Evolutionary conservation across 352 stramenopile genomes (phyloP).

Genomic region (Pythium coloratum): DNA sequence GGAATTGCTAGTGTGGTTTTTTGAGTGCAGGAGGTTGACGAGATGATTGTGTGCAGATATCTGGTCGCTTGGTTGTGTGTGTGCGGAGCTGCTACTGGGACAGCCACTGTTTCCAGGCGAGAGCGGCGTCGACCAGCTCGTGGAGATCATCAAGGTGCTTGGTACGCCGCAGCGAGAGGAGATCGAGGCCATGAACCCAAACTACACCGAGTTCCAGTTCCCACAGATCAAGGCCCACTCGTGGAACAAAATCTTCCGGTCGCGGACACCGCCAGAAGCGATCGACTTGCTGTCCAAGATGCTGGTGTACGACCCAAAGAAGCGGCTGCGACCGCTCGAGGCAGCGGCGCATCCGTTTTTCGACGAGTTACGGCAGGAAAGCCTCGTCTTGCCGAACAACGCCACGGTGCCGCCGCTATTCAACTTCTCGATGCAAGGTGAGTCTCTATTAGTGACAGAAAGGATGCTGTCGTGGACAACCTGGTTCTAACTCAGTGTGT

Average conservation of each 20-base stretch:
- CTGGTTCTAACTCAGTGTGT: background rate
- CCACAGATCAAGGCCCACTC: slow-evolving; percentile 98
- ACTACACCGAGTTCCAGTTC: slow-evolving; percentile 99
- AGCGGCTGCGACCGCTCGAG: slow-evolving; percentile 72
- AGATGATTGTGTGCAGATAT: slow-evolving; percentile 82
- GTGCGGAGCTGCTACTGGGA: slow-evolving; percentile 97
- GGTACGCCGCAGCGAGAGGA: slow-evolving; percentile 98
- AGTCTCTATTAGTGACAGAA: background rate
- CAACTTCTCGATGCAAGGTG: slow-evolving; percentile 93
- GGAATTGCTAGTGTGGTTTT: background rate
- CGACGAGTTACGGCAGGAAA: slow-evolving; percentile 94
- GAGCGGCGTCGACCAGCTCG: slow-evolving; percentile 98
- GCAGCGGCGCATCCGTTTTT: slow-evolving; percentile 97
- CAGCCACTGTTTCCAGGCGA: slow-evolving; percentile 98
- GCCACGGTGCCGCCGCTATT: slow-evolving; percentile 87
- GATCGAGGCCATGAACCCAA: slow-evolving; percentile 99
- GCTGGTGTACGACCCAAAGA: slow-evolving; percentile 96
- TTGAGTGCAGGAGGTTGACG: background rate
- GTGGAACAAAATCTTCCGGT: slow-evolving; percentile 97
- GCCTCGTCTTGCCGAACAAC: slow-evolving; percentile 84
- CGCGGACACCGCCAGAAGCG: slow-evolving; percentile 93
- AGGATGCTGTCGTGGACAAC: background rate
- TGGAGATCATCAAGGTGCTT: slow-evolving; percentile 99
- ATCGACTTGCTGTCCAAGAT: slow-evolving; percentile 98
- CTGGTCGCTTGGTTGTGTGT: slow-evolving; percentile 97